These are phyloP conservation scores for Ustilago vetiveriae DNA, from an alignment of 1,284 basidiomycete species.

Conservation along the genomic window DNA sequence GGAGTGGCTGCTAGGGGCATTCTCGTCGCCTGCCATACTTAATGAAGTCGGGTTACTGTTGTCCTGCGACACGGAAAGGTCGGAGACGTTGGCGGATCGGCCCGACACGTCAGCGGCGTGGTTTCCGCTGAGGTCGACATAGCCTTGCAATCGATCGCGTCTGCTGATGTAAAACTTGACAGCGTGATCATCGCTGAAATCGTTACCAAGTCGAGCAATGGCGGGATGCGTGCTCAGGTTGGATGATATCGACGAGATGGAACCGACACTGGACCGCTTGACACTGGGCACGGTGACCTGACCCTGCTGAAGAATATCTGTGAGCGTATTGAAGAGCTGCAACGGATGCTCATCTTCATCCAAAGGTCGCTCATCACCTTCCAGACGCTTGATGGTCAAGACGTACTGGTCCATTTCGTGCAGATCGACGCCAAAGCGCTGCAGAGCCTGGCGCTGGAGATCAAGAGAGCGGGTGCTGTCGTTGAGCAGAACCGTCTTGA, in stretches of 20 bases:
- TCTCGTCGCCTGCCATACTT: constrained; percentile 27
- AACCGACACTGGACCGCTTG: constrained; percentile 89
- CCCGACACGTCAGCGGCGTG: constrained; percentile 28
- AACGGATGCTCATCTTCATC: constrained; percentile 80
- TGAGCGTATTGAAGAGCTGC: constrained; percentile 83
- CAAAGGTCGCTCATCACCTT: constrained; percentile 79
- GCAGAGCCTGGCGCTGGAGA: constrained; percentile 87
- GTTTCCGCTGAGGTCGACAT: constrained; percentile 26
- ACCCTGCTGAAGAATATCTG: constrained; percentile 70
- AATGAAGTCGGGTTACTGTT: constrained; percentile 37
- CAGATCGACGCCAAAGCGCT: constrained; percentile 77
- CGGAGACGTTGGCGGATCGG: constrained; percentile 26
- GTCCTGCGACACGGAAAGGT: constrained; percentile 39
- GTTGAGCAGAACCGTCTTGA: constrained; percentile 95
- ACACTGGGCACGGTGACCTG: constrained; percentile 75
- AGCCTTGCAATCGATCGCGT: constrained; percentile 40
- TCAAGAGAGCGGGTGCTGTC: constrained; percentile 82
- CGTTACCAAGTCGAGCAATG: constrained; percentile 88
- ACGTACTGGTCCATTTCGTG: constrained; percentile 76
- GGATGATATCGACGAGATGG: constrained; percentile 88
- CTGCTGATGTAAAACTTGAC: constrained; percentile 93
- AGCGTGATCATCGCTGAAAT: constrained; percentile 93
- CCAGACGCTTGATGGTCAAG: constrained; percentile 89
- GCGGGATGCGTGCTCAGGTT: constrained; percentile 92
- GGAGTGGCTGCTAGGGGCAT: constrained; percentile 37